A percentile compares a stretch with the other conserved stretches of the same genome.
These are phyloP conservation scores for Mrakia hoshinonis DNA, from an alignment of 768 basidiomycete genomes.

Conservation along the genomic window DNA sequence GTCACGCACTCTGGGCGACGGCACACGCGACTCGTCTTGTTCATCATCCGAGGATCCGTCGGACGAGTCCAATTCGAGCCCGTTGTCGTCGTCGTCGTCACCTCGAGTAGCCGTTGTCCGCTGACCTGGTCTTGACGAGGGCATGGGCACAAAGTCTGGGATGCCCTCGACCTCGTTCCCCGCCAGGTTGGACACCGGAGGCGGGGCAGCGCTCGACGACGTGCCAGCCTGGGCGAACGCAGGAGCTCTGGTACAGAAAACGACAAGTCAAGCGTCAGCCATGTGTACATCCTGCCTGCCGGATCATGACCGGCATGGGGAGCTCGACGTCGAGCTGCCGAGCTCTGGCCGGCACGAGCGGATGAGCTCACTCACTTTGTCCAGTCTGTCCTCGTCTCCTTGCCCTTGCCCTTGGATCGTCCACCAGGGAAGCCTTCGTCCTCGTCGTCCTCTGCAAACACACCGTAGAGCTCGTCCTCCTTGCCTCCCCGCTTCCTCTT, in stretches of 20 bases:
- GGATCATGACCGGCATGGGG: too few relatives aligned
- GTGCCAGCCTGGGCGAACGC: slow-evolving; percentile 6
- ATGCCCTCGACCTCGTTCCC: slow-evolving; percentile 11
- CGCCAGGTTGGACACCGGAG: not conserved
- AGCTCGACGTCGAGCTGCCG: too few relatives aligned
- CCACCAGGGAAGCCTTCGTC: slow-evolving; percentile 41
- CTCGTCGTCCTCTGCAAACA: slow-evolving; percentile 65
- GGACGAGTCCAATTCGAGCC: not conserved
- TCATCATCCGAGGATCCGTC: slow-evolving; percentile 18
- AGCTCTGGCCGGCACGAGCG: too few relatives aligned
- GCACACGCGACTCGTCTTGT: not conserved
- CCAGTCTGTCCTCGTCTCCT: slow-evolving; percentile 1
- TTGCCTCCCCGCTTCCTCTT: slow-evolving; percentile 55
- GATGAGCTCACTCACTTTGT: slow-evolving; percentile 17
- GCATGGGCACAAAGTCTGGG: slow-evolving; percentile 11
- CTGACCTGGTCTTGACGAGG: not conserved
- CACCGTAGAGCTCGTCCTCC: slow-evolving; percentile 67
- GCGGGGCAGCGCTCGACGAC: not conserved
- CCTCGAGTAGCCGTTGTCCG: not conserved
- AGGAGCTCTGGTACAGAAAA: slow-evolving; percentile 19
- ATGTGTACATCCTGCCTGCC: too few relatives aligned
- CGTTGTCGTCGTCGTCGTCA: slow-evolving; percentile 5
- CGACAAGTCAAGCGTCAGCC: not conserved
- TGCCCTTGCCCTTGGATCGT: not conserved
- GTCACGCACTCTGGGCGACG: slow-evolving; percentile 11